Evolutionary conservation across 2,329 filamentous ascomycete species (phyloP), one percentile per base, ranked within the genome.

Genomic region (Aspergillus versicolor): DNA sequence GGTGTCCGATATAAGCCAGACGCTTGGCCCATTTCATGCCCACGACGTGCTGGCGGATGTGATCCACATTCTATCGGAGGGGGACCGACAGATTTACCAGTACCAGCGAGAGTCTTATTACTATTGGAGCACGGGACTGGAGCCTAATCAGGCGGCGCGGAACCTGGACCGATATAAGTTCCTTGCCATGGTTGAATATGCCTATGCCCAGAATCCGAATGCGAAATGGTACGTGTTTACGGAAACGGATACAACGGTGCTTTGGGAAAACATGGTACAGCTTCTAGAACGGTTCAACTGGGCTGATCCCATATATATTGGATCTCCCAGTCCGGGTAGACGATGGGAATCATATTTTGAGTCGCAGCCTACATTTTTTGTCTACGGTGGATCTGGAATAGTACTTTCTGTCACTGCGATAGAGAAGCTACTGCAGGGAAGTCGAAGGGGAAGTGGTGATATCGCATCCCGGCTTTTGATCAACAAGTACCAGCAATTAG

Each of bases 101-200:
- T 34, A 37, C 8, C 51, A 53, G n/a, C 51, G 51, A 13, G 51
- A 47, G 21, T 37, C 38, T n/a, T 30, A 53, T 47, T 53, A 46
- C 24, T 53, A 53, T 32, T 53, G 51, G 51, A 32, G 47, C 42
- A 53, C 46, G 21, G 72, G 72, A 43, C 76, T 81, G 5, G 63
- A 63, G 4, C 73, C 72, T 9, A 72, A 71, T 66, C 53, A 69
- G 60, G 54, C 66, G 69, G 81, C 81, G 2, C 84, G 82, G 82
- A 76, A 70, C 24, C 73, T 84, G 45, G 82, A 84, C 68, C 82
- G 81, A 65, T 84, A 79, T 75, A 84, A 84, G 66, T 84, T 84
- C 60, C 65, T 84, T 30, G 80, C 82, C 41, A 82, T 83, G 77
- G 71, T 84, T 4, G 79, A 83, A 57, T 70, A 77, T 27, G 78